Base-by-base conservation (phyloP, 768 basidiomycete species). In the Trametes cubensis region DNA sequence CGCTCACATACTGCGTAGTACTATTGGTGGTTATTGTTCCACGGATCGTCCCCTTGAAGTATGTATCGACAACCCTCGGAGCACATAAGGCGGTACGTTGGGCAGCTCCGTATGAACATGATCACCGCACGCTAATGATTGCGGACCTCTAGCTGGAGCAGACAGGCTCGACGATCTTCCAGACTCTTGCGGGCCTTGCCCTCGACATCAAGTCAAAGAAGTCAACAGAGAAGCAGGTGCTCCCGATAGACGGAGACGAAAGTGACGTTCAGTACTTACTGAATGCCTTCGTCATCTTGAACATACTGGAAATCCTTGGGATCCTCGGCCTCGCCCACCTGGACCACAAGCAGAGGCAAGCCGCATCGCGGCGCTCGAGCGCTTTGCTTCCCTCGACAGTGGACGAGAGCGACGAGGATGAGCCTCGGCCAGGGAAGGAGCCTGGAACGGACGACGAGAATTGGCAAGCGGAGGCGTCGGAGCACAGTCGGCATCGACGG, bases 41-140 rank as follows among this genome's bases (percentile, higher is more conserved):
- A 0, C 82, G 80, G 54, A 82, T 92, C 28, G 88, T 92, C 0
- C 81, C 85, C 7, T 65, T 81, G 20, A 88, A 87, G 70, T 92
- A 88, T 71, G 84, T 92, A 47, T 87, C 88, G 2, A 92, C 91
- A 1, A 89, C 88, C 5, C 78, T 92, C 0, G 90, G 89, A 1
- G 85, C 86, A 7, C 89, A 92, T 70, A 92, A 92, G 71, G 85
- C 86, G 70, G 90, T 90, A 75, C 63, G 49, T 52, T 20, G 26
- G 8, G 21, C 17, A 3, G 13, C n/a, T 17, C 1, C 11, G 6
- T 7, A 34, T 7, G 2, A 11, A 2, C 26, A 3, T 28, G 28
- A 38, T 25, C 1, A 39, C 20, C 11, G 4, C 7, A 0, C n/a
- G 18, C 52, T 21, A 62, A 21, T n/a, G 47, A 25, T 28, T 17